Evolutionary conservation across 176 grass and related monocot genomes (phyloP).

Genomic region (Pontederia crassipes): DNA sequence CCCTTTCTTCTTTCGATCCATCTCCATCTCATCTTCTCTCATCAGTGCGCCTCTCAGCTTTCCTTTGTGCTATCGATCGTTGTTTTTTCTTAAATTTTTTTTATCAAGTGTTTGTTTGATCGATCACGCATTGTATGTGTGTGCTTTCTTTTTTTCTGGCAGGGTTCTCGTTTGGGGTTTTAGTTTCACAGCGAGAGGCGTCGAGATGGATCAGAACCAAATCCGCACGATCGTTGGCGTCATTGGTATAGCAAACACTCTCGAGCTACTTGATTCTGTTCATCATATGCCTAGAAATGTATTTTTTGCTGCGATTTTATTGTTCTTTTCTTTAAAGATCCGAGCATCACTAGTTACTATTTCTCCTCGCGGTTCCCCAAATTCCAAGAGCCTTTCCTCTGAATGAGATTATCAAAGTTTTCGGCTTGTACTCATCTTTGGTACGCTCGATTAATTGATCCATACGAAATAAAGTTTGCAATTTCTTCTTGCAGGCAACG

Average conservation of each 20-base stretch:
- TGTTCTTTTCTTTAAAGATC: neutral
- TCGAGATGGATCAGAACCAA: constrained; percentile 1
- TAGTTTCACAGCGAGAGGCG: neutral
- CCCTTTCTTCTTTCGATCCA: neutral
- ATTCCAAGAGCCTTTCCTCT: too few relatives aligned
- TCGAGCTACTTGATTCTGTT: neutral
- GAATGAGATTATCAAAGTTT: neutral
- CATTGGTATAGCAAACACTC: neutral
- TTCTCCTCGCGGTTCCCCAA: too few relatives aligned
- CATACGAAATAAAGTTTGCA: neutral
- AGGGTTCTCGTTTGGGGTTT: neutral
- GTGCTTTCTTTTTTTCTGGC: too few relatives aligned
- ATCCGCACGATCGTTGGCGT: constrained; percentile 2
- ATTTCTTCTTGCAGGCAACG: constrained; percentile 33
- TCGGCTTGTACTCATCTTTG: neutral
- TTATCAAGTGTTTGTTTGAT: too few relatives aligned
- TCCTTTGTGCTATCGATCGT: neutral
- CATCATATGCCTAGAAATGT: neutral
- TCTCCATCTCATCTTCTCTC: neutral
- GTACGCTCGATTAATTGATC: neutral
- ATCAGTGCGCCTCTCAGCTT: neutral
- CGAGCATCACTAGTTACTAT: too few relatives aligned
- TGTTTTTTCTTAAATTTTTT: too few relatives aligned
- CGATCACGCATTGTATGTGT: too few relatives aligned
- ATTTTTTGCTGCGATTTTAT: neutral